Base-by-base conservation (phyloP, 2,329 filamentous ascomycete genomes). In the Cercospora citrullina region DNA sequence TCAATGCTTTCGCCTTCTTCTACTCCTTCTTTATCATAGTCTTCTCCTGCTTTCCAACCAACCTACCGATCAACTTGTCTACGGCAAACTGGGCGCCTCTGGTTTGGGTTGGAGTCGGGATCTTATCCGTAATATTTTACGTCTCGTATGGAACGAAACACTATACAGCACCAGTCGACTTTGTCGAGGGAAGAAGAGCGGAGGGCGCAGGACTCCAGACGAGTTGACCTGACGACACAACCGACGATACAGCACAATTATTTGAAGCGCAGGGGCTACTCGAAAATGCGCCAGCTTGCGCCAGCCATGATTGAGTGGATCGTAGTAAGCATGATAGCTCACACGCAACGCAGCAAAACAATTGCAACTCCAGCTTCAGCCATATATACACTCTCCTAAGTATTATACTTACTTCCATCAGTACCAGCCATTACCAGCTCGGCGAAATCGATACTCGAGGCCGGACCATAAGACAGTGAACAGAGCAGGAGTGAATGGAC, bases 81-180 rank as follows among this genome's bases (percentile, higher is more conserved):
- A 69, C 67, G 7, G 75, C 74, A 48, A 78, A 77, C 63, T 78
- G 76, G 75, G 73, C 72, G 8, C 72, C 74, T 5, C 42, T 76
- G 23, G 73, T 78, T 1, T 78, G 75, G 72, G 71, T 72, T 3
- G 73, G 66, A 2, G 74, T 76, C 4, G 74, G 74, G 14, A 67
- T 77, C 12, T 60, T 75, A 4, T 69, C 73, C 2, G 64, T 75
- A 3, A 66, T 67, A 12, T 74, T 74, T 31, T 77, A 78, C 63
- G 39, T 72, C 3, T 63, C 68, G n/a, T 73, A 75, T 64, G 76
- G 77, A 4, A 74, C 72, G 63, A 62, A 67, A 5, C 68, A 72
- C 16, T 76, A 76, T 60, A 76, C 73, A 16, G 71, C 74, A 2
- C 75, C 75, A 3, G 75, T 77, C 30, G 72, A 75, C 30, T 74